phyloP scores from a whole-genome alignment of 2,329 filamentous ascomycete species.

The Teratosphaeria destructans region DNA sequence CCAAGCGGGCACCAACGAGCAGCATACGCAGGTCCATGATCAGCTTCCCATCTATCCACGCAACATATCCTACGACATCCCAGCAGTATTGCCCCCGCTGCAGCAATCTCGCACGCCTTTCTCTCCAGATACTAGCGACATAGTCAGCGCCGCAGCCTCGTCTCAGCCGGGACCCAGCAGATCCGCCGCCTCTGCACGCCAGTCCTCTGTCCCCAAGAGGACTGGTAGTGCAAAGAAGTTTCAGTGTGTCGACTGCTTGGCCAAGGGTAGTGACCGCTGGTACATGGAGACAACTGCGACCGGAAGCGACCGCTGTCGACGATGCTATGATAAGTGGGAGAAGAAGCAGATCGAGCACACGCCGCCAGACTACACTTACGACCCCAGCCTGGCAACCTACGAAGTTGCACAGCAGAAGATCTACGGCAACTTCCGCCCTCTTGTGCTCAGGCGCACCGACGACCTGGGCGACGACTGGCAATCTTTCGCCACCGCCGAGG shows the following conservation, averaged over 20 bases:
- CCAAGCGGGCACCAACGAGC: neutral
- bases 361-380: neutral
- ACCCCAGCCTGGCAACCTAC: neutral
- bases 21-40: neutral
- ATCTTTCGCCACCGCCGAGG: neutral
- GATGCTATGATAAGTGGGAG: neutral
- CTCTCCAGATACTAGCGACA: neutral
- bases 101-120: neutral
- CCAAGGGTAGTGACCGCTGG: neutral
- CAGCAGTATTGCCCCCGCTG: neutral
- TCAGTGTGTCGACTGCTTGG: slow-evolving; percentile 2
- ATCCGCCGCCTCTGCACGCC: neutral
- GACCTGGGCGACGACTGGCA: slow-evolving; percentile 4
- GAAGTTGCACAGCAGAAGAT: neutral
- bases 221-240: neutral
- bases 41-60: neutral
- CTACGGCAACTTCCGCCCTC: neutral
- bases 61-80: neutral
- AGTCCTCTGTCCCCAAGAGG: neutral
- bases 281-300: neutral
- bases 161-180: neutral
- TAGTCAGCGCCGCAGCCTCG: neutral
- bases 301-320: neutral
- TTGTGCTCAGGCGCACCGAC: neutral
- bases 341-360: neutral